Evolutionary conservation across 805 yeast genomes (phyloP).

Genomic region (Candida arabinofermentans): DNA sequence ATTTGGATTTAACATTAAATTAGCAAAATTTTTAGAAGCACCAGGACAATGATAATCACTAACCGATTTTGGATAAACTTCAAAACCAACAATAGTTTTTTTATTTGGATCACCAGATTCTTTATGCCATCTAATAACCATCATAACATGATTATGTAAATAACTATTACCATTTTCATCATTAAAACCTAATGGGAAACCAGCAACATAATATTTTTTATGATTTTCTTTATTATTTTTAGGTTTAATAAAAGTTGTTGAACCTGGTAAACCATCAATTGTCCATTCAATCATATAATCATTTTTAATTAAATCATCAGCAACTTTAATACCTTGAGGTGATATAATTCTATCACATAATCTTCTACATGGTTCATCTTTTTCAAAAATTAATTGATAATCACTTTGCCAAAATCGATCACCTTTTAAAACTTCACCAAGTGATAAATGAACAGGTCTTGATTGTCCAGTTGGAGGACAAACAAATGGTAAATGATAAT

Average conservation of each 20-base stretch:
- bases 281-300: slow-evolving; percentile 83
- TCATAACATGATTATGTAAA: slow-evolving; percentile 75
- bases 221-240: slow-evolving; percentile 43
- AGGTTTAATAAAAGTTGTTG: slow-evolving; percentile 69
- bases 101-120: slow-evolving; percentile 35
- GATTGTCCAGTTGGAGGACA: slow-evolving; percentile 59
- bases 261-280: slow-evolving; percentile 81
- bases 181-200: slow-evolving; percentile 82
- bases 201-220: slow-evolving; percentile 72
- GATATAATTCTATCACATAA: slow-evolving; percentile 64
- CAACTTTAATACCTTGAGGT: slow-evolving; percentile 48
- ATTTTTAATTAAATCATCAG: slow-evolving; percentile 56
- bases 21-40: slow-evolving; percentile 54
- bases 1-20: slow-evolving; percentile 48
- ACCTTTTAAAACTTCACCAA: slow-evolving; percentile 77
- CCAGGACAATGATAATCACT: slow-evolving; percentile 70
- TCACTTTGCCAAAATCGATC: slow-evolving; percentile 77
- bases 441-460: slow-evolving; percentile 61
- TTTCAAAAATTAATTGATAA: slow-evolving; percentile 57
- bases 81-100: slow-evolving; percentile 79
- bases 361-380: slow-evolving; percentile 61
- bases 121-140: slow-evolving; percentile 70
- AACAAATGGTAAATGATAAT: slow-evolving; percentile 73
- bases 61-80: slow-evolving; percentile 82
- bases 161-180: slow-evolving; percentile 56